These are phyloP conservation scores for Penicillium waksmanii DNA, from an alignment of 495 filamentous ascomycete genomes.

Conservation along the genomic window DNA sequence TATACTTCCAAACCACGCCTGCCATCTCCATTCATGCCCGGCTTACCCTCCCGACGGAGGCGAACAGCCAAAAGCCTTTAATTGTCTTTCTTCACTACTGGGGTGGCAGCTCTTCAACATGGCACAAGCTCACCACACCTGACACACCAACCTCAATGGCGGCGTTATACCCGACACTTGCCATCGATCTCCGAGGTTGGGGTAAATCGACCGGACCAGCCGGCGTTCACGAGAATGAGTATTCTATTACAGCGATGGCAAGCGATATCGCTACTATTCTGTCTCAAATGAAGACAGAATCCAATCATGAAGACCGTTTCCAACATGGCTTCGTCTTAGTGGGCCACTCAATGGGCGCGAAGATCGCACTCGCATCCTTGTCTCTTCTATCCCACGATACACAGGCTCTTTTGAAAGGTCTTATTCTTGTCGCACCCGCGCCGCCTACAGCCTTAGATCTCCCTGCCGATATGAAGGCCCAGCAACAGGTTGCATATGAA, in stretches of 20 bases:
- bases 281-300: conserved; percentile 16
- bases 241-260: conserved; percentile 35
- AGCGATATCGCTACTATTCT: conserved; percentile 35
- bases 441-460: conserved; percentile 37
- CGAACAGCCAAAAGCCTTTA: conserved; percentile 19
- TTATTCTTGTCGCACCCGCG: conserved; percentile 42
- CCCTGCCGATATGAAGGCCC: conserved; percentile 39
- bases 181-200: conserved; percentile 46
- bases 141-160: conserved; percentile 23
- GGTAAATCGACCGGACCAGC: conserved; percentile 39
- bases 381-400: conserved; percentile 12
- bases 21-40: conserved; percentile 13
- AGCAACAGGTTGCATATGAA: conserved; percentile 40
- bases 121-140: conserved; percentile 32
- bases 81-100: conserved; percentile 50
- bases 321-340: conserved; percentile 37
- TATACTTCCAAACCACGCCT: conserved; percentile 3
- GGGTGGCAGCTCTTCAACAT: conserved; percentile 47
- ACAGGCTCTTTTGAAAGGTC: conserved; percentile 27
- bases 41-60: conserved; percentile 9
- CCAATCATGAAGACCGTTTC: conserved; percentile 10
- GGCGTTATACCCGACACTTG: conserved; percentile 27
- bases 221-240: not conserved
- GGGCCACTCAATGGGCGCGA: conserved; percentile 51
- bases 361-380: conserved; percentile 40